phyloP scores from a whole-genome alignment of 805 yeast genomes.

The Ogataea wickerhamii region DNA sequence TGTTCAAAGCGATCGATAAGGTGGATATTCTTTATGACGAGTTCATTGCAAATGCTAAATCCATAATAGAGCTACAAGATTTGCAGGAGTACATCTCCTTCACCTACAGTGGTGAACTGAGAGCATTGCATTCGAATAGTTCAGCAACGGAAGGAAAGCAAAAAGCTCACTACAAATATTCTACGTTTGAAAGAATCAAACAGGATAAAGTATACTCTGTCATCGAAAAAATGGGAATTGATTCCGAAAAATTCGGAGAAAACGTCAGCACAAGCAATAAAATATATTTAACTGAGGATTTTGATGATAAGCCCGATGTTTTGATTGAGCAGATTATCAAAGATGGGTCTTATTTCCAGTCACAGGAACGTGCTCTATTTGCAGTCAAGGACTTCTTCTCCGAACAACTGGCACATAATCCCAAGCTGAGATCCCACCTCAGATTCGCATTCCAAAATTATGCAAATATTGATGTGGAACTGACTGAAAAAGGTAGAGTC shows the following conservation, averaged over 20 bases:
- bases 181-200: conserved; percentile 64
- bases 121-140: conserved; percentile 35
- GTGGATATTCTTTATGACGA: conserved; percentile 58
- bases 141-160: conserved; percentile 21
- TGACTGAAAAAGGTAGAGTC: conserved; percentile 79
- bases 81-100: conserved; percentile 79
- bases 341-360: conserved; percentile 47
- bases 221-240: conserved; percentile 67
- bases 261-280: conserved; percentile 66
- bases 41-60: conserved; percentile 50
- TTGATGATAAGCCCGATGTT: conserved; percentile 55
- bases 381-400: conserved; percentile 75
- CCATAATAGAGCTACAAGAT: conserved; percentile 83
- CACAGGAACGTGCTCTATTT: conserved; percentile 53
- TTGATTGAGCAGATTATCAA: conserved; percentile 41
- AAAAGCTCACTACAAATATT: conserved; percentile 58
- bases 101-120: conserved; percentile 56
- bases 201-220: conserved; percentile 60
- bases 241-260: conserved; percentile 79
- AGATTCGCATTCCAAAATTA: conserved; percentile 59
- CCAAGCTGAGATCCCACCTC: conserved; percentile 69
- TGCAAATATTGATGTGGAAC: conserved; percentile 65
- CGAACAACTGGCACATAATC: conserved; percentile 76
- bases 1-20: conserved; percentile 50
- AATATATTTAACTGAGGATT: conserved; percentile 70